Conservation (phyloP, 2,329 filamentous ascomycete genomes). For the Gyromitra esculenta region DNA sequence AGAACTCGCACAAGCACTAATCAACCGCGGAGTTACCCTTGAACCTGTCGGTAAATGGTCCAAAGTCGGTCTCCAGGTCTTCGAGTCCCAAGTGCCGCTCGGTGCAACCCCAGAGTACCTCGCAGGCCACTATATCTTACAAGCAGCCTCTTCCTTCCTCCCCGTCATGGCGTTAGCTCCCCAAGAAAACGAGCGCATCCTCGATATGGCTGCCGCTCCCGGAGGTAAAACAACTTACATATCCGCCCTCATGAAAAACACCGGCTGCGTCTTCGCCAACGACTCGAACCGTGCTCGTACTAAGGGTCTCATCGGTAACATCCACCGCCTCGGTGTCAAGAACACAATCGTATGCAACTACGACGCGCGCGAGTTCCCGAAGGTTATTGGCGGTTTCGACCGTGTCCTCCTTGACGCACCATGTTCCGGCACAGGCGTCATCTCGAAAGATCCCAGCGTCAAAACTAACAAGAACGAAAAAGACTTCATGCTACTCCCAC, state of each 20-base stretch:
- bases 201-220: constrained; percentile 94
- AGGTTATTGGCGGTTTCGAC: constrained; percentile 94
- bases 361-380: constrained; percentile 92
- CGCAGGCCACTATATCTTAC: constrained; percentile 95
- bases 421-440: constrained; percentile 96
- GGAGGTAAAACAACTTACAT: constrained; percentile 97
- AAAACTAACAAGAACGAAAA: constrained; percentile 98
- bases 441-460: constrained; percentile 93
- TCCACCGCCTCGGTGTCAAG: constrained; percentile 90
- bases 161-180: constrained; percentile 97
- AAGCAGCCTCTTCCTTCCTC: constrained; percentile 94
- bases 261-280: constrained; percentile 93
- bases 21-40: constrained; percentile 94
- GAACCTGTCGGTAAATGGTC: constrained; percentile 99
- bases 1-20: constrained; percentile 89
- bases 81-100: constrained; percentile 85
- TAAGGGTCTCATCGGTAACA: constrained; percentile 97
- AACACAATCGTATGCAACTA: constrained; percentile 97
- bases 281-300: constrained; percentile 92
- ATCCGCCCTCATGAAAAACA: constrained; percentile 98
- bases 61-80: constrained; percentile 95
- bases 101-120: constrained; percentile 98
- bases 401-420: constrained; percentile 92
- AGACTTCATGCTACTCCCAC: constrained; percentile 92
- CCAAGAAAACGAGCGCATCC: constrained; percentile 87